Conservation (phyloP, 352 stramenopile species). For the Phytophthora capsici region DNA sequence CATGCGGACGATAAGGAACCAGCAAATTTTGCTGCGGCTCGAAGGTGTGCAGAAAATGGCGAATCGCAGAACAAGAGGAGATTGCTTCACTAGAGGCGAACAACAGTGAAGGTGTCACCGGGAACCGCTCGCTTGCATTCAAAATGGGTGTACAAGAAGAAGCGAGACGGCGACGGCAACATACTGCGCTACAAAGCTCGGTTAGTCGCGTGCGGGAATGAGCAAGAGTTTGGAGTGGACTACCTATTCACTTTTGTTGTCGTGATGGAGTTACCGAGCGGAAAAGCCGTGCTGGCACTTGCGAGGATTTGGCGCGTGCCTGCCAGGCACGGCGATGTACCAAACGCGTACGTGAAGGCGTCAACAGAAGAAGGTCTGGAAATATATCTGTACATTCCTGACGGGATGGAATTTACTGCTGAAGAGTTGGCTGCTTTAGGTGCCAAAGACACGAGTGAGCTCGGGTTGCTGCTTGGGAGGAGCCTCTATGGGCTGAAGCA, state of each 20-base stretch:
- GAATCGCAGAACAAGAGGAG: neutral
- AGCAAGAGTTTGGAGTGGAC: slow-evolving; percentile 26
- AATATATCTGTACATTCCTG: slow-evolving; percentile 30
- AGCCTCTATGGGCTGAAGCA: slow-evolving; percentile 46
- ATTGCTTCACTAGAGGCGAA: slow-evolving; percentile 19
- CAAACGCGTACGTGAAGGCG: slow-evolving; percentile 44
- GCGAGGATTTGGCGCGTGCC: slow-evolving; percentile 26
- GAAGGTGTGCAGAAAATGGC: neutral
- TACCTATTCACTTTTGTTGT: slow-evolving; percentile 31
- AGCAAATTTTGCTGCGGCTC: neutral
- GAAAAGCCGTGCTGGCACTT: slow-evolving; percentile 25
- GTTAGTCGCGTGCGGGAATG: slow-evolving; percentile 27
- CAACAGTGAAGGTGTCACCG: neutral
- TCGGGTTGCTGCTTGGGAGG: slow-evolving; percentile 21
- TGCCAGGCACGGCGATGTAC: slow-evolving; percentile 35
- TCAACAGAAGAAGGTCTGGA: slow-evolving; percentile 20
- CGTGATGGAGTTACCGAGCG: slow-evolving; percentile 36
- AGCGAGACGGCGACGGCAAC: slow-evolving; percentile 5
- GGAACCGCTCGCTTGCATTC: too few species aligned
- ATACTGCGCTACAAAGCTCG: slow-evolving; percentile 31
- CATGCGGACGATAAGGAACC: neutral
- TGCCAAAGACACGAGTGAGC: slow-evolving; percentile 9
- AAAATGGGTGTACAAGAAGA: slow-evolving; percentile 44
- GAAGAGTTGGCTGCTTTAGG: slow-evolving; percentile 11
- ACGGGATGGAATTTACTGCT: slow-evolving; percentile 30